Base-by-base conservation (phyloP, 1,139 yeast species). In the Hansenula anomala region DNA sequence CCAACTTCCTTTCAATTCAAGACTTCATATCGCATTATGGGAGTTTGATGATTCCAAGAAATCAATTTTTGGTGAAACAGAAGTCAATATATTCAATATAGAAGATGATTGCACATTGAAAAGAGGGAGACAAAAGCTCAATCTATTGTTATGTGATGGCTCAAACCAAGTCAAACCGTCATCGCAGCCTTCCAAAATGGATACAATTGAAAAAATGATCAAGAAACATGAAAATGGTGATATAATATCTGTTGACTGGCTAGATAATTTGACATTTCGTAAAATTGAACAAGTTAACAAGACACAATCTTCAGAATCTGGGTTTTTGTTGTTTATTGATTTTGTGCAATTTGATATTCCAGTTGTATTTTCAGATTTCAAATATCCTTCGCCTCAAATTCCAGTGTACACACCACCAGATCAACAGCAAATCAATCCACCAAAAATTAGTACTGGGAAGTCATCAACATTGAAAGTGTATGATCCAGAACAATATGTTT, bases 261-360 rank as follows among this genome's bases (percentile, higher is more conserved):
- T 90, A 9, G 96, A 88, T 54, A 70, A 75, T 34, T 48, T 86
- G 37, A 76, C 85, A 0, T 66, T 83, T 42, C 71, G 88, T 4
- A 69, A 72, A 44, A 68, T 83, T 35, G 80, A 78, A 42, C 64
- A 65, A 39, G 55, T 68, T 41, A 64, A 61, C 45, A 61, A 59
- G 36, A 42, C 55, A 40, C 41, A 51, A 56, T 48, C 49, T 50
- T 38, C 46, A 44, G 52, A 55, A 52, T 57, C 28, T 42, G 55
- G 55, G 4, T 80, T 75, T 53, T 65, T 71, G 33, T 57, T 89
- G 17, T 75, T 73, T 47, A 58, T 92, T 22, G 96, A 88, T 48
- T 69, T 87, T 33, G 83, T 85, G 5, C 77, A 78, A 43, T 88
- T 85, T 61, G 94, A 85, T 48, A 66, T 85, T 23, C 96, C 96